Base-by-base conservation (phyloP, 768 basidiomycete genomes). In the Kwoniella newhampshirensis region DNA sequence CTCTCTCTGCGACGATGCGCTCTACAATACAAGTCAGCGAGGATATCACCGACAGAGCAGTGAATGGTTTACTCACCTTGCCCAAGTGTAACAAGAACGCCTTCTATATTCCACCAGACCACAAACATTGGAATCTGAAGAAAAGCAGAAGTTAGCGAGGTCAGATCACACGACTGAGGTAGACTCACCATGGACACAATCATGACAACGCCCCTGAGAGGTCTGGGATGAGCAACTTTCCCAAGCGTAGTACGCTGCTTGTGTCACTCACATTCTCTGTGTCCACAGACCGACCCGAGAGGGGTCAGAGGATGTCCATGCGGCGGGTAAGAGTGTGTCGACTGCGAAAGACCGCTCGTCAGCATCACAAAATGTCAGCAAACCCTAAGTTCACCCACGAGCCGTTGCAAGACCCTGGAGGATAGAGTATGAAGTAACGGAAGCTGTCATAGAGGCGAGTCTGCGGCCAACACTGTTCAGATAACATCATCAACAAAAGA, bases 301-400 rank as follows among this genome's bases (percentile, higher is more conserved):
- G 0, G 92, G 94, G 27, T 86, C 85, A 0, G 85, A 71, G 2
- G 91, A 91, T 0, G 96, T 93, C 92, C 89, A 99, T 15, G 94
- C 92, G 36, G 89, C 85, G 0, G 96, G 94, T 8, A 97, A 84
- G 67, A 99, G 82, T 0, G 93, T 93, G 74, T 99, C 96, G 18
- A 99, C 70, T 73, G 59, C 32, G 5, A 35, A 20, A n/a, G 7
- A 36, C 2, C 44, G 25, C 20, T 21, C 8, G n/a, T 45, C n/a
- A 45, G 20, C n/a, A 21, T 45, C 13, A 7, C 43, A 13, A 3
- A 8, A 4, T 45, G 20, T 45, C 25, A 5, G 18, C 21, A 18
- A 11, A 42, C 51, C 50, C 53, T 55, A 30, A 47, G 45, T 7
- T 13, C n/a, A 68, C 74, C 62, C 46, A 76, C 72, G 83, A 0